phyloP scores from a whole-genome alignment of 306 rosid genomes.

The Prunus dulcis region DNA sequence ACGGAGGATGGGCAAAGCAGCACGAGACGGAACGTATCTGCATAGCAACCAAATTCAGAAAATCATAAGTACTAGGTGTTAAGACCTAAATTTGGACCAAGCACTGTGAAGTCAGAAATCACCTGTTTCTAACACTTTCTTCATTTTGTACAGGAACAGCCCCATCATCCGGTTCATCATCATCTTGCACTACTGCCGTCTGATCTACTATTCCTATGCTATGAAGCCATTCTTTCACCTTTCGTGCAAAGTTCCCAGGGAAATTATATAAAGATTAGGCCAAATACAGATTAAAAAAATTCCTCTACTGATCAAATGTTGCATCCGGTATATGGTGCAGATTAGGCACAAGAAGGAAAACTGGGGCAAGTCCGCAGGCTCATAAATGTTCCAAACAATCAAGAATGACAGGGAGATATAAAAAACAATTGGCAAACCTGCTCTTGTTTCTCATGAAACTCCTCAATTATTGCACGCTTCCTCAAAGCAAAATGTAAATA shows the following conservation, averaged over 20 bases:
- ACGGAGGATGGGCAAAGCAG: constrained; percentile 77
- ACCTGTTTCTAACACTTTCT: constrained; percentile 68
- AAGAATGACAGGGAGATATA: too few species aligned
- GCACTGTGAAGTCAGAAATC: background rate
- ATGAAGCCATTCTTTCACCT: constrained; percentile 97
- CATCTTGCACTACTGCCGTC: constrained; percentile 65
- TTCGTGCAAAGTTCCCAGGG: constrained; percentile 11
- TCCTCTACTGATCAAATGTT: too few species aligned
- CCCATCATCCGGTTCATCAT: constrained; percentile 84
- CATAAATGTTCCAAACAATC: too few species aligned
- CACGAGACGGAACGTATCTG: constrained; percentile 83
- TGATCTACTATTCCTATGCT: constrained; percentile 80
- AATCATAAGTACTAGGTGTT: background rate
- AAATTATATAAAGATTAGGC: background rate
- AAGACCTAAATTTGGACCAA: constrained; percentile 1
- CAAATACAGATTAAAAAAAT: background rate
- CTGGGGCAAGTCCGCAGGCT: too few species aligned
- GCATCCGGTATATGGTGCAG: too few species aligned
- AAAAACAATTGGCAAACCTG: constrained; percentile 54
- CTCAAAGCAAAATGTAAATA: constrained; percentile 80
- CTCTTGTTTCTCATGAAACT: constrained; percentile 75
- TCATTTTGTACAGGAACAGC: constrained; percentile 63
- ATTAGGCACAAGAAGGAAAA: too few species aligned
- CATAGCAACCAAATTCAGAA: constrained; percentile 16
- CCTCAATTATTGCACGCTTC: constrained; percentile 81